Conservation (phyloP, 23 red algal genomes). For the Gracilariopsis chorda region DNA sequence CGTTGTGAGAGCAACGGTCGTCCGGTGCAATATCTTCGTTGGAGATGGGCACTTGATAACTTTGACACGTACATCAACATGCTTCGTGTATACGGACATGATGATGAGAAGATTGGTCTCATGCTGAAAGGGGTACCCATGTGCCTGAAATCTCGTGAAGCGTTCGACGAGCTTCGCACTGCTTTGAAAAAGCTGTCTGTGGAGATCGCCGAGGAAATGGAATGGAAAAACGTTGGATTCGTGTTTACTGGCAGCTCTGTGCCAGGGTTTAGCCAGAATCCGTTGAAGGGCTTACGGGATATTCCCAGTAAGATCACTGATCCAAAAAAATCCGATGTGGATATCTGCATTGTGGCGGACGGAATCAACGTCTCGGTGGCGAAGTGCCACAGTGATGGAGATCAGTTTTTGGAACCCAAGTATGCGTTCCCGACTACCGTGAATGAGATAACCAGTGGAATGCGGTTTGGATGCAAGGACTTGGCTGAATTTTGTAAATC, state of each 20-base stretch:
- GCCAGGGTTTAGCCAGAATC: conserved; percentile 5
- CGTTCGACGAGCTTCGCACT: background rate
- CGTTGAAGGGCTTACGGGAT: background rate
- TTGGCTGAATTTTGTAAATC: background rate
- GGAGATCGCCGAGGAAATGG: background rate
- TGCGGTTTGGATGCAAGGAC: background rate
- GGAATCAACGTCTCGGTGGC: background rate
- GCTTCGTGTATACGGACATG: background rate
- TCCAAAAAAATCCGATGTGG: background rate
- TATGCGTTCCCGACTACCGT: background rate
- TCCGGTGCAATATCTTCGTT: background rate
- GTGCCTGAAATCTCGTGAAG: background rate
- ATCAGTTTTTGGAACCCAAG: background rate
- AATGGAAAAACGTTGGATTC: background rate
- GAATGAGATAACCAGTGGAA: background rate
- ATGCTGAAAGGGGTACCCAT: background rate
- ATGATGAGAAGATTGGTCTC: background rate
- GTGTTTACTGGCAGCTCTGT: conserved; percentile 17
- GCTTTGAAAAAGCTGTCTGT: background rate
- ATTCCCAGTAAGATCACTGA: background rate
- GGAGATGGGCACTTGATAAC: conserved; percentile 1
- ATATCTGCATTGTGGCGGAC: conserved; percentile 26
- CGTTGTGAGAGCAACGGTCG: background rate
- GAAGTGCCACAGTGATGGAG: background rate
- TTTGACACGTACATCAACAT: conserved; percentile 31